Evolutionary conservation across 352 stramenopile genomes (phyloP), one percentile per base, ranked within the genome.

Genomic region (Elongisporangium undulatum): DNA sequence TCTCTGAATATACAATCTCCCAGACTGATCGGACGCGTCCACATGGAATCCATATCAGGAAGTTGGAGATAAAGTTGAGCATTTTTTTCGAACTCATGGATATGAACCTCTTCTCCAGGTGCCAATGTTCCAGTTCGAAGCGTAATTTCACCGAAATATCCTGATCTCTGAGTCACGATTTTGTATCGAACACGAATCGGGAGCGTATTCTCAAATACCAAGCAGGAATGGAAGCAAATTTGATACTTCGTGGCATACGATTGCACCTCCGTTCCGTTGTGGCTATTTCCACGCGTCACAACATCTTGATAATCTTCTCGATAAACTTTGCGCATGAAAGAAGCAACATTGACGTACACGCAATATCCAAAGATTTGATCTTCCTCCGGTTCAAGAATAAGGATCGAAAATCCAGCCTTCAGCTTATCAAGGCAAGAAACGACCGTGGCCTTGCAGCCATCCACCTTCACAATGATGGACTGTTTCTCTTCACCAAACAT

Each of bases 221-320:
- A 64, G 48, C 85, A 94, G 17, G 87, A 84, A 60, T 94, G 84
- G 17, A 96, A 53, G 22, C 68, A 88, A 45, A 96, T 91, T 67
- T 94, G 87, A 59, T 94, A 92, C 72, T 94, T 96, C 0, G 87
- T 93, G 2, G 85, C 87, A 23, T 96, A 94, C 6, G 79, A 87
- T 59, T 92, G 84, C 49, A 85, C 41, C 39, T 87, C 77, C 0
- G 73, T 67, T 34, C 86, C 75, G 16, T 81, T 64, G 12, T 64
- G 64, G 26, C 59, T 70, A 20, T 82, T 88, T 9, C 72, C 75
- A 55, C 85, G 79, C 7, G 78, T 89, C 38, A 90, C 65, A 49
- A 90, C 72, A 24, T 82, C 80, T 58, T 91, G 82, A 20, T 94
- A 82, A 23, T 96, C 83, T 77, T 96, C 87, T 21, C 86, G 75